Evolutionary conservation across 140 eudicot genomes (phyloP).

Genomic region (Stevia rebaudiana): DNA sequence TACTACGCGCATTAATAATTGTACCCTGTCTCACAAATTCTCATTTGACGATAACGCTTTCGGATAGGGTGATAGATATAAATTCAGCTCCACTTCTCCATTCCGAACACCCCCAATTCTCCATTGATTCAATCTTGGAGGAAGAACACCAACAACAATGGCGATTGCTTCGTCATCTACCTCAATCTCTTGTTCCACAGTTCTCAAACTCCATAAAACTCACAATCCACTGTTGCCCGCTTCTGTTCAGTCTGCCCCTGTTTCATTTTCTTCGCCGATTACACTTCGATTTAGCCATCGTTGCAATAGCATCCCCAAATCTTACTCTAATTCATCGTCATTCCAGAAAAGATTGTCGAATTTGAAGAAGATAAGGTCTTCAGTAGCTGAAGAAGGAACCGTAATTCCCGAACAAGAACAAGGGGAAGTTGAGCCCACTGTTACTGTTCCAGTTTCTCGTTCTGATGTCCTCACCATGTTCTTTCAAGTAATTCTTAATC

Average conservation of each 20-base stretch:
- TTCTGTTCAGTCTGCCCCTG: not conserved
- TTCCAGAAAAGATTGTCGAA: conserved; percentile 16
- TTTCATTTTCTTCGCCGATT: conserved; percentile 23
- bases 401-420: conserved; percentile 29
- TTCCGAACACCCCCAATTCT: not conserved
- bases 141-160: conserved; percentile 24
- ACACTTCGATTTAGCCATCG: not conserved
- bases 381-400: conserved; percentile 39
- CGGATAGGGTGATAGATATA: conserved; percentile 27
- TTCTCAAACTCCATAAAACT: conserved; percentile 29
- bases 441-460: conserved; percentile 78
- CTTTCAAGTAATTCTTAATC: conserved; percentile 50
- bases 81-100: not conserved
- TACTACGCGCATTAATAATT: not conserved
- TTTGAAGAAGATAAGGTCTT: conserved; percentile 37
- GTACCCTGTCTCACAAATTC: not conserved
- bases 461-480: conserved; percentile 82
- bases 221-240: conserved; percentile 1
- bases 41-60: not conserved
- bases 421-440: conserved; percentile 45
- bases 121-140: conserved; percentile 5
- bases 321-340: not conserved
- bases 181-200: conserved; percentile 22
- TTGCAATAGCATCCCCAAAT: conserved; percentile 13
- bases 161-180: conserved; percentile 48